These are phyloP conservation scores for Boletus edulis DNA, from an alignment of 768 basidiomycete genomes.

Conservation along the genomic window DNA sequence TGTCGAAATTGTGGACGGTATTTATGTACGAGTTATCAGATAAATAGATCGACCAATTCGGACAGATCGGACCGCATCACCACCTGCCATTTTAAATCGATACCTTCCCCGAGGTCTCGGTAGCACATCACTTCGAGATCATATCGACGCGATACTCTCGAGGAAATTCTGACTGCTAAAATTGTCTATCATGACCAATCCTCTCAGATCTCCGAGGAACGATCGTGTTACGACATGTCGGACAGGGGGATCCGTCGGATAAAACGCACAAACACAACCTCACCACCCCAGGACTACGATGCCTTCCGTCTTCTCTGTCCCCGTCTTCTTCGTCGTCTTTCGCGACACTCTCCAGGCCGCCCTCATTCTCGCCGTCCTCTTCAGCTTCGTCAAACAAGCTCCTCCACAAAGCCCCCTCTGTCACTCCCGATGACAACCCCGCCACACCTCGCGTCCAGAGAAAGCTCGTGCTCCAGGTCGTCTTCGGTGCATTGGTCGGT, in stretches of 20 bases:
- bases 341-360: slow-evolving; percentile 91
- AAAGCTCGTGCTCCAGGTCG: slow-evolving; percentile 70
- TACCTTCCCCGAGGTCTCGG: too few species aligned
- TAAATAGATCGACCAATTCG: too few species aligned
- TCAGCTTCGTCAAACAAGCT: slow-evolving; percentile 91
- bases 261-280: background rate
- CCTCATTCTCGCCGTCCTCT: slow-evolving; percentile 89
- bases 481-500: slow-evolving; percentile 70
- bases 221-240: too few species aligned
- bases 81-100: too few species aligned
- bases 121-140: too few species aligned
- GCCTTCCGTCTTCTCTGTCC: slow-evolving; percentile 69
- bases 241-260: background rate
- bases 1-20: too few species aligned
- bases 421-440: slow-evolving; percentile 1
- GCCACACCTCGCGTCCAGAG: slow-evolving; percentile 48
- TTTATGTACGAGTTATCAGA: too few species aligned
- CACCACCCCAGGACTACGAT: background rate
- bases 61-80: background rate
- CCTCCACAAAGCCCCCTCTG: slow-evolving; percentile 35
- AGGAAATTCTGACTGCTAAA: too few species aligned
- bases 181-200: too few species aligned
- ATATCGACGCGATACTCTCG: too few species aligned
- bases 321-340: slow-evolving; percentile 97
- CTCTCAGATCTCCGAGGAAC: too few species aligned